A percentile compares a stretch with the other conserved stretches of the same genome.
Conservation (phyloP, 257 asterid genomes). For the Solanum boliviense region DNA sequence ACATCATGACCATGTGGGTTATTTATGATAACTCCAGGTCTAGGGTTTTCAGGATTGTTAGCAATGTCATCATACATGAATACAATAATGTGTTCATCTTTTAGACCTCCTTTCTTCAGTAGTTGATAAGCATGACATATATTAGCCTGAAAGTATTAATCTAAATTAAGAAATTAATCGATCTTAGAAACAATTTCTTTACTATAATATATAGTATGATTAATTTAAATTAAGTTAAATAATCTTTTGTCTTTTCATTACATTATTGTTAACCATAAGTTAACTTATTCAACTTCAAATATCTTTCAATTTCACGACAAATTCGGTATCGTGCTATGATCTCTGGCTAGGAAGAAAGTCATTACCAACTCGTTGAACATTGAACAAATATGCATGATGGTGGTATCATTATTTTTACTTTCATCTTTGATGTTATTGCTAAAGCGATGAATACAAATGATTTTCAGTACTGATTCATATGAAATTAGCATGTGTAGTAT, state of each 20-base stretch:
- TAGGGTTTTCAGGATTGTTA: slow-evolving; percentile 49
- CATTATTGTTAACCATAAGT: neutral
- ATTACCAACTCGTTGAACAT: no score
- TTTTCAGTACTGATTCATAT: neutral
- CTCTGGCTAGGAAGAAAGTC: neutral
- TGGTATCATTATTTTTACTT: no score
- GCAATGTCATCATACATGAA: slow-evolving; percentile 91
- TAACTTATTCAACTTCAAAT: neutral
- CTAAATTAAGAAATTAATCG: neutral
- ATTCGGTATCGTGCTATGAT: neutral
- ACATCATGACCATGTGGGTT: slow-evolving; percentile 72
- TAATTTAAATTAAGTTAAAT: neutral
- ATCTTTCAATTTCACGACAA: neutral
- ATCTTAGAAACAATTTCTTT: neutral
- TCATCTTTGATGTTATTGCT: neutral
- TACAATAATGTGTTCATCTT: slow-evolving; percentile 76
- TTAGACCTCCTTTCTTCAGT: slow-evolving; percentile 68
- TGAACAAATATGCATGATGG: no score
- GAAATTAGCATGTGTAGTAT: neutral
- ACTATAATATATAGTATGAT: no score
- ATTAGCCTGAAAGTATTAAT: slow-evolving; percentile 43
- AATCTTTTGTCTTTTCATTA: neutral
- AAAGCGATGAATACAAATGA: neutral
- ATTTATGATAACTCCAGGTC: slow-evolving; percentile 79
- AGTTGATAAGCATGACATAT: slow-evolving; percentile 87